phyloP scores from a whole-genome alignment of 805 yeast genomes.

The Kodamaea neixiangensis region DNA sequence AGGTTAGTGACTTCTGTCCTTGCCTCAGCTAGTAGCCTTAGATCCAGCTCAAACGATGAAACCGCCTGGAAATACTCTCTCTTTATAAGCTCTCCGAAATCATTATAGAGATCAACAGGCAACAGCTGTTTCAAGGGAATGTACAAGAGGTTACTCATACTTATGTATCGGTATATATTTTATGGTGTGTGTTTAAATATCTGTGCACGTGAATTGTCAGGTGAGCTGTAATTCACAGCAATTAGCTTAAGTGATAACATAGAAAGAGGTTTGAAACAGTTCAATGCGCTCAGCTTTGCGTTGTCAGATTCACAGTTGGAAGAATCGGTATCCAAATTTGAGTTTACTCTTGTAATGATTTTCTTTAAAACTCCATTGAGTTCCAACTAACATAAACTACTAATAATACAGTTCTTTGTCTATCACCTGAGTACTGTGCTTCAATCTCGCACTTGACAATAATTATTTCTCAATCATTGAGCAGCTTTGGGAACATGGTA shows the following conservation, averaged over 20 bases:
- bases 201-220: background rate
- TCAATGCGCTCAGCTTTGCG: too few relatives aligned
- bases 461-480: too few relatives aligned
- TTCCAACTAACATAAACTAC: too few relatives aligned
- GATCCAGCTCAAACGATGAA: constrained; percentile 32
- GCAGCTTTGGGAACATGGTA: too few relatives aligned
- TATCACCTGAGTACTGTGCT: too few relatives aligned
- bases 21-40: constrained; percentile 43
- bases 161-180: background rate
- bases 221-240: background rate
- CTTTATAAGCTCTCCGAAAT: constrained; percentile 46
- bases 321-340: too few relatives aligned
- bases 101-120: constrained; percentile 40
- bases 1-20: constrained; percentile 44
- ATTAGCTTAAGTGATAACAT: background rate
- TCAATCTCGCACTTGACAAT: too few relatives aligned
- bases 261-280: background rate
- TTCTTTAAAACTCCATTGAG: too few relatives aligned
- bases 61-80: constrained; percentile 46
- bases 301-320: too few relatives aligned
- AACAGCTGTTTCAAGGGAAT: constrained; percentile 54
- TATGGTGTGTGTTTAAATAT: background rate
- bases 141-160: constrained; percentile 41
- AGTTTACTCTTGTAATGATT: too few relatives aligned
- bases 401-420: too few relatives aligned